These are phyloP conservation scores for Jacaranda mimosifolia DNA, from an alignment of 257 asterid genomes.

Conservation along the genomic window DNA sequence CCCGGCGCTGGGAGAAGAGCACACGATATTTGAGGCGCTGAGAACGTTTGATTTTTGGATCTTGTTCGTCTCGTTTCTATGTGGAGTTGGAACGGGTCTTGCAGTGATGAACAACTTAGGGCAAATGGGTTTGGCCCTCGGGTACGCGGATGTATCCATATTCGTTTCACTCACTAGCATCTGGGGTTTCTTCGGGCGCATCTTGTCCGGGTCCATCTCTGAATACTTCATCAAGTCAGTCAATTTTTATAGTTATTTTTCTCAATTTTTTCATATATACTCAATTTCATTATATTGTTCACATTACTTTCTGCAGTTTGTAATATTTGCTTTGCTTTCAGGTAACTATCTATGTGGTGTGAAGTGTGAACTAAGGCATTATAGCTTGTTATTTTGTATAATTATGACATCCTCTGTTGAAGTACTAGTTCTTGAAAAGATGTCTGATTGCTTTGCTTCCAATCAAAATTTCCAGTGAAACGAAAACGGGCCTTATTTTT, in stretches of 20 bases:
- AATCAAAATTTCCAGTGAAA: too few relatives aligned
- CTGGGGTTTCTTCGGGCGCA: conserved; percentile 9
- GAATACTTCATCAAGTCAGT: conserved; percentile 1
- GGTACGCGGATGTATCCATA: conserved; percentile 2
- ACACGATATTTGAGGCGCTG: neutral
- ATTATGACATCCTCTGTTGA: too few relatives aligned
- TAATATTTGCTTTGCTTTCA: too few relatives aligned
- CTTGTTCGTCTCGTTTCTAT: neutral
- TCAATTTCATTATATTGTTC: too few relatives aligned
- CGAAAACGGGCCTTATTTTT: too few relatives aligned
- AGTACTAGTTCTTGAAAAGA: too few relatives aligned
- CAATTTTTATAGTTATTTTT: neutral
- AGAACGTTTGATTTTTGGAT: neutral
- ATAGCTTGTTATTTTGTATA: too few relatives aligned
- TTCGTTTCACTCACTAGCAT: conserved; percentile 6
- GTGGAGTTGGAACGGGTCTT: conserved; percentile 14
- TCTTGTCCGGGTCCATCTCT: neutral
- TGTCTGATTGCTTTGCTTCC: too few relatives aligned
- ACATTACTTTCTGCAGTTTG: too few relatives aligned
- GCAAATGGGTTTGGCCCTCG: neutral
- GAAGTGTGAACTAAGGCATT: too few relatives aligned
- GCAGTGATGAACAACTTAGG: conserved; percentile 2
- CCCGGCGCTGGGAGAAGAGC: conserved; percentile 1
- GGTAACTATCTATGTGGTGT: too few relatives aligned
- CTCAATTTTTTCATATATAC: too few relatives aligned